Conservation (phyloP, 2,329 filamentous ascomycete genomes). For the Paraconiothyrium sp. region DNA sequence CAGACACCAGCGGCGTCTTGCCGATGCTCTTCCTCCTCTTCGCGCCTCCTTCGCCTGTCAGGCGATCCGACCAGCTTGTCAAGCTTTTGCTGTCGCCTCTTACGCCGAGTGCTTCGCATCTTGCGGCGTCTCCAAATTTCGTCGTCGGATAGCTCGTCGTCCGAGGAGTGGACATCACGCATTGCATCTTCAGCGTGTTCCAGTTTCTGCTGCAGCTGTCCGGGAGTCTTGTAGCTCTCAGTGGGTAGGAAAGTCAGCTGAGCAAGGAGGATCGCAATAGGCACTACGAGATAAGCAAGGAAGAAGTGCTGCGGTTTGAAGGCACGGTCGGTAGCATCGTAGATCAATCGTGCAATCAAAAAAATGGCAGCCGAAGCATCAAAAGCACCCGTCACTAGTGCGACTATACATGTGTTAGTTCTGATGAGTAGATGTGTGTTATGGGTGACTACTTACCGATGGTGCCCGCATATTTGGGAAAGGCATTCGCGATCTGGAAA, state of each 20-base stretch:
- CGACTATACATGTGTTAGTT: constrained; percentile 56
- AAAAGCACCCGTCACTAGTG: constrained; percentile 82
- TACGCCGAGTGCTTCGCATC: constrained; percentile 54
- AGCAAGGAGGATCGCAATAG: constrained; percentile 69
- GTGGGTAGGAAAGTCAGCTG: constrained; percentile 78
- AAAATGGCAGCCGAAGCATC: constrained; percentile 84
- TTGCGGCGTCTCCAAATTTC: constrained; percentile 56
- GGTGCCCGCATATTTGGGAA: constrained; percentile 78
- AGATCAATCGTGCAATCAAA: constrained; percentile 76
- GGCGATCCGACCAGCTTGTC: constrained; percentile 75
- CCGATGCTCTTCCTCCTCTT: constrained; percentile 70
- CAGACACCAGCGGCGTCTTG: constrained; percentile 79
- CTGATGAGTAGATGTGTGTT: background rate
- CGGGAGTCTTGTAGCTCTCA: constrained; percentile 78
- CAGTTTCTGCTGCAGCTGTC: constrained; percentile 49
- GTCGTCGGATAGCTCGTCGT: constrained; percentile 62
- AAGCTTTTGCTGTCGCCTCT: constrained; percentile 72
- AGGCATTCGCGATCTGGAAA: constrained; percentile 86
- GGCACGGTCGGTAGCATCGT: constrained; percentile 64
- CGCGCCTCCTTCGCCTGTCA: constrained; percentile 68
- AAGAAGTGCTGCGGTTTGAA: constrained; percentile 77
- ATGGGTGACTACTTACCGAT: constrained; percentile 55
- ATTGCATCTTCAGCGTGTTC: constrained; percentile 40
- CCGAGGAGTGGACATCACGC: constrained; percentile 62
- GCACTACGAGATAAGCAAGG: constrained; percentile 75